phyloP scores from a whole-genome alignment of 2,329 filamentous ascomycete genomes.

The Neocatenulostroma microsporum region DNA sequence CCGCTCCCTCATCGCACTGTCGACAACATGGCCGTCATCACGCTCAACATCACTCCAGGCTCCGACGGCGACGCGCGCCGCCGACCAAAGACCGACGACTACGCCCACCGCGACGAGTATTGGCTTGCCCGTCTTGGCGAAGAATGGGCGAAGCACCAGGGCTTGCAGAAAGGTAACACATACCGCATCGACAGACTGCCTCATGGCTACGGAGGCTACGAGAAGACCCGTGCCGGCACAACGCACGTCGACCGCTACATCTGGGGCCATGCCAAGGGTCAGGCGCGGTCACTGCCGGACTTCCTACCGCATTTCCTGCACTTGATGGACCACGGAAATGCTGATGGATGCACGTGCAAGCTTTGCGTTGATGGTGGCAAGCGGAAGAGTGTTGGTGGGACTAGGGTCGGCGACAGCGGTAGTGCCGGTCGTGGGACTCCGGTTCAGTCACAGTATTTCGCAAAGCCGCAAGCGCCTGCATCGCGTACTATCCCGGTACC shows the following conservation, averaged over 20 bases:
- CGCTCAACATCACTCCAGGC: constrained; percentile 6
- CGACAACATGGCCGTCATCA: constrained; percentile 8
- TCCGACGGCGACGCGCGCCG: constrained; percentile 17
- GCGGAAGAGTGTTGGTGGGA: neutral
- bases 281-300: constrained; percentile 47
- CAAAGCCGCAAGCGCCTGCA: constrained; percentile 1
- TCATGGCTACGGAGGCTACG: constrained; percentile 46
- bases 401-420: constrained; percentile 1
- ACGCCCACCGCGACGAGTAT: constrained; percentile 20
- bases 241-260: constrained; percentile 47
- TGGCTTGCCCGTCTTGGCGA: constrained; percentile 21
- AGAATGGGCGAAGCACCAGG: constrained; percentile 20
- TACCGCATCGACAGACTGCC: constrained; percentile 50
- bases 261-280: constrained; percentile 48
- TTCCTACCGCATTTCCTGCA: constrained; percentile 53
- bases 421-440: constrained; percentile 12
- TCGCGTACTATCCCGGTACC: neutral
- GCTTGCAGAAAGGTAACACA: constrained; percentile 7
- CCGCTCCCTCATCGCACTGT: too few relatives aligned
- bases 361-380: constrained; percentile 32
- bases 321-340: constrained; percentile 43
- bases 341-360: constrained; percentile 43
- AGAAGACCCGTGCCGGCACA: constrained; percentile 37
- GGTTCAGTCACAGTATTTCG: constrained; percentile 7
- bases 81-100: constrained; percentile 15